Base-by-base conservation (phyloP, 2,329 filamentous ascomycete genomes). In the Hypoxylon sp. region DNA sequence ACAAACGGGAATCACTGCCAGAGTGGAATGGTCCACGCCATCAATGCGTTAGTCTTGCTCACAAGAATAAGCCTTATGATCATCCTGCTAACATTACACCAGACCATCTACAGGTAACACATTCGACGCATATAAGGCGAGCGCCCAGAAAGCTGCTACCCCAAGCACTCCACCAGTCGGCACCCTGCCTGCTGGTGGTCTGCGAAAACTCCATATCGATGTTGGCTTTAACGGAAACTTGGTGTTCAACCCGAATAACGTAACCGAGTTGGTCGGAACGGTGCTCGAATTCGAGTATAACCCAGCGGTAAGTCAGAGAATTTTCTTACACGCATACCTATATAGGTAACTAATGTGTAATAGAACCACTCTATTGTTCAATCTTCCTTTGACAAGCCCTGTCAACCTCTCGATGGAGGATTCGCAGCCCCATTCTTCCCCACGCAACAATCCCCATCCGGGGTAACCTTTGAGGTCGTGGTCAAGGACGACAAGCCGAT, bases 1-100 rank as follows among this genome's bases (percentile, higher is more conserved):
- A 78, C 77, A 3, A 79, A 76, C 30, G 78, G 74, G 1, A 78
- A 79, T 38, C 83, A 86, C 71, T 86, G 84, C 74, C 80, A 85
- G 69, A 77, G 64, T 21, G 79, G 80, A 57, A 82, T 82, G 80
- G 75, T 81, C 1, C 78, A 79, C 25, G 69, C 77, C 53, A 76
- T 82, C 68, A 82, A 82, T 67, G 75, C 79, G 74, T 80, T 60
- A 68, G 78, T 75, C 19, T n/a, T 32, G 11, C 45, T 5, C 9
- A 14, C 6, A 19, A 17, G 7, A 28, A 46, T 28, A 34, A 0
- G 6, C 13, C 1, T 38, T 30, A 38, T 23, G 23, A 43, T 19
- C 13, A 30, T 28, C 23, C 11, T 10, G 48, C 59, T 65, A 45
- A 67, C 19, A 5, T 21, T 17, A 2, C 9, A 11, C 9, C 38